Percentiles rank a stretch among this genome's conserved stretches.
phyloP scores from a whole-genome alignment of 2,329 filamentous ascomycete species.

The Diaporthe sp. region DNA sequence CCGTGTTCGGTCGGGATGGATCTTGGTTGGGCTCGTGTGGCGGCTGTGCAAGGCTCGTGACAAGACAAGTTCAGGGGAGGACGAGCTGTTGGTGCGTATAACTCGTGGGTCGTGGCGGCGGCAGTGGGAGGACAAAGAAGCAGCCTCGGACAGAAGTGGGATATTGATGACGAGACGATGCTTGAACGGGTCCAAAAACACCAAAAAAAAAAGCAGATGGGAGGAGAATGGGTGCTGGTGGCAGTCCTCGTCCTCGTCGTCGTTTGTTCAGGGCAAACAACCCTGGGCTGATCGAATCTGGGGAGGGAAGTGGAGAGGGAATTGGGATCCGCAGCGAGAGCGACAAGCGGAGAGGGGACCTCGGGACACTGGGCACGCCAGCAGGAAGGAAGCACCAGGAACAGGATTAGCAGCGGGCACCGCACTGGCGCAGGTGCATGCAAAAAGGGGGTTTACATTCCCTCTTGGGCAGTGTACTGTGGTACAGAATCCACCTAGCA shows the following conservation, averaged over 20 bases:
- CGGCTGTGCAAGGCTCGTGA: slow-evolving; percentile 30
- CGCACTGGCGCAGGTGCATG: background rate
- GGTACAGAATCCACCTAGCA: background rate
- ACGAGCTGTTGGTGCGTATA: background rate
- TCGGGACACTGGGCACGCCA: background rate
- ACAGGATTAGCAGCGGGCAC: slow-evolving; percentile 17
- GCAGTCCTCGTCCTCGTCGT: slow-evolving; percentile 13
- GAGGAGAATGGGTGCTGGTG: background rate
- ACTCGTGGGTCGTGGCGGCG: background rate
- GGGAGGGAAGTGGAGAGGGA: slow-evolving; percentile 25
- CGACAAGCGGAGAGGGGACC: background rate
- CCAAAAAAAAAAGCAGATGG: slow-evolving; percentile 11
- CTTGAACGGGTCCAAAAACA: slow-evolving; percentile 1
- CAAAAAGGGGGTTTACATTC: slow-evolving; percentile 18
- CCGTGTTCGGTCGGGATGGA: background rate
- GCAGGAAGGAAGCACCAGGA: slow-evolving; percentile 21
- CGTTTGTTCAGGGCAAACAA: background rate
- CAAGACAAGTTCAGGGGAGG: slow-evolving; percentile 19
- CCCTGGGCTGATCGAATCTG: slow-evolving; percentile 8
- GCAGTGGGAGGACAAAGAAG: background rate
- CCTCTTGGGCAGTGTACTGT: background rate
- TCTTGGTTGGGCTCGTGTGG: slow-evolving; percentile 18
- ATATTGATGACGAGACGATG: slow-evolving; percentile 9
- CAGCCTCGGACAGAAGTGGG: slow-evolving; percentile 12
- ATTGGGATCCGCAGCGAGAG: slow-evolving; percentile 23